A percentile compares a stretch with the other conserved stretches of the same genome.
Evolutionary conservation across 805 yeast genomes (phyloP).

Genomic region (Metschnikowia chrysomelidarum): DNA sequence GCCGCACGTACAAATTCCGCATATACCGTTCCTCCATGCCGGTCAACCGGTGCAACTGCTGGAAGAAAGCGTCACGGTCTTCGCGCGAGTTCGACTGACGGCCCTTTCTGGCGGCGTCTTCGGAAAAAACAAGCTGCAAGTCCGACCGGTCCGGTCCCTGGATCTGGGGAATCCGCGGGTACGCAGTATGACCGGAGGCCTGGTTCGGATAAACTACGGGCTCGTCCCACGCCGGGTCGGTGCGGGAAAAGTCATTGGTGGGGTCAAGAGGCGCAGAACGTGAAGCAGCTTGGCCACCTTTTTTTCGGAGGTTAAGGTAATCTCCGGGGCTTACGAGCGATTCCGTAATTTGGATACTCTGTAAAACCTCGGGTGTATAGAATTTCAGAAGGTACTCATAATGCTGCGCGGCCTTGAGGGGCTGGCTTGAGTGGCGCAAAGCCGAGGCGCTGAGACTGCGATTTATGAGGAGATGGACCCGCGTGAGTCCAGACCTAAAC

Average conservation of each 20-base stretch:
- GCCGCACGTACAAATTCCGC: slow-evolving; percentile 58
- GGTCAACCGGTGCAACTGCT: slow-evolving; percentile 58
- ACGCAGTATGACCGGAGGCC: slow-evolving; percentile 49
- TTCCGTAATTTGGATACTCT: slow-evolving; percentile 81
- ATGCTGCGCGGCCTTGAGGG: slow-evolving; percentile 39
- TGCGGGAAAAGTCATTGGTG: slow-evolving; percentile 64
- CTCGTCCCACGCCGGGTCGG: slow-evolving; percentile 77
- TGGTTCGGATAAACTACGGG: slow-evolving; percentile 51
- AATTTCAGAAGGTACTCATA: slow-evolving; percentile 62
- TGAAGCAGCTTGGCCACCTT: slow-evolving; percentile 30
- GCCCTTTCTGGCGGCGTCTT: slow-evolving; percentile 14
- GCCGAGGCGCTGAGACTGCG: no score
- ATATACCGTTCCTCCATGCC: slow-evolving; percentile 66
- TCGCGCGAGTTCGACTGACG: slow-evolving; percentile 9
- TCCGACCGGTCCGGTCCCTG: slow-evolving; percentile 51
- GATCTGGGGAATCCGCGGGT: slow-evolving; percentile 55
- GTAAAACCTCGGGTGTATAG: slow-evolving; percentile 78
- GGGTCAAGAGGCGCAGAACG: slow-evolving; percentile 66
- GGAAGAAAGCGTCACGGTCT: slow-evolving; percentile 37
- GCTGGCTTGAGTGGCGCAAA: slow-evolving; percentile 1
- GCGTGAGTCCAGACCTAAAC: no score
- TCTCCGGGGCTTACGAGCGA: slow-evolving; percentile 65
- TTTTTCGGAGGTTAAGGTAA: slow-evolving; percentile 39
- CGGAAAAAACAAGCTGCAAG: slow-evolving; percentile 33
- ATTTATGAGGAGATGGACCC: no score